phyloP scores from a whole-genome alignment of 2,329 filamentous ascomycete species.

The Dactylellina cionopaga region DNA sequence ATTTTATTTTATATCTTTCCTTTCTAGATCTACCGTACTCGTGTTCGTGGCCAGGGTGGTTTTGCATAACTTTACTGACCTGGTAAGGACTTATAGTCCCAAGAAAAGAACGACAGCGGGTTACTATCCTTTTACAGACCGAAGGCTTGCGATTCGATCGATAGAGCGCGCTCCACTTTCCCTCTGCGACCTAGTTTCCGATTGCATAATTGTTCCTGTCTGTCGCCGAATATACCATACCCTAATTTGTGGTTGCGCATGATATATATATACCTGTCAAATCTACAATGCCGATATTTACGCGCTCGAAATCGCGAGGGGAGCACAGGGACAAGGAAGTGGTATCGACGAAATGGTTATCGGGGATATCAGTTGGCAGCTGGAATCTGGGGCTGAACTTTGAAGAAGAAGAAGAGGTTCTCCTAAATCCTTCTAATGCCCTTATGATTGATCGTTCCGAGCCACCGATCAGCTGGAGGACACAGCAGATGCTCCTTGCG shows the following conservation, averaged over 20 bases:
- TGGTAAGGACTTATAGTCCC: neutral
- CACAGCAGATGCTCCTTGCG: conserved; percentile 22
- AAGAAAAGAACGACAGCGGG: too few relatives aligned
- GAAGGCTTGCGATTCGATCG: neutral
- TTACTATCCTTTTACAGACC: conserved; percentile 4
- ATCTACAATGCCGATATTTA: conserved; percentile 37
- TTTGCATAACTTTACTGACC: conserved; percentile 22
- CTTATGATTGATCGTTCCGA: conserved; percentile 43
- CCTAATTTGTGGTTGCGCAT: neutral
- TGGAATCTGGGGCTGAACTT: conserved; percentile 37
- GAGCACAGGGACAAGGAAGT: conserved; percentile 28
- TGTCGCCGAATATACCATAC: conserved; percentile 12
- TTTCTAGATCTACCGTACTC: neutral
- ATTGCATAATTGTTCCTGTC: neutral
- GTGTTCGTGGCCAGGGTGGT: neutral
- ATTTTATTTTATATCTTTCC: conserved; percentile 16
- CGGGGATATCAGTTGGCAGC: conserved; percentile 40
- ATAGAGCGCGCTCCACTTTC: neutral
- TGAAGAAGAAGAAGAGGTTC: conserved; percentile 29
- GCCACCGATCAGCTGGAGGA: conserved; percentile 27
- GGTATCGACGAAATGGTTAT: conserved; percentile 34
- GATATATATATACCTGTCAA: neutral
- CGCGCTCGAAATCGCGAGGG: conserved; percentile 30
- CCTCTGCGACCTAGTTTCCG: neutral
- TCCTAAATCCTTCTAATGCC: conserved; percentile 38